phyloP scores from a whole-genome alignment of 768 basidiomycete genomes.

The Tulasnella calospora region DNA sequence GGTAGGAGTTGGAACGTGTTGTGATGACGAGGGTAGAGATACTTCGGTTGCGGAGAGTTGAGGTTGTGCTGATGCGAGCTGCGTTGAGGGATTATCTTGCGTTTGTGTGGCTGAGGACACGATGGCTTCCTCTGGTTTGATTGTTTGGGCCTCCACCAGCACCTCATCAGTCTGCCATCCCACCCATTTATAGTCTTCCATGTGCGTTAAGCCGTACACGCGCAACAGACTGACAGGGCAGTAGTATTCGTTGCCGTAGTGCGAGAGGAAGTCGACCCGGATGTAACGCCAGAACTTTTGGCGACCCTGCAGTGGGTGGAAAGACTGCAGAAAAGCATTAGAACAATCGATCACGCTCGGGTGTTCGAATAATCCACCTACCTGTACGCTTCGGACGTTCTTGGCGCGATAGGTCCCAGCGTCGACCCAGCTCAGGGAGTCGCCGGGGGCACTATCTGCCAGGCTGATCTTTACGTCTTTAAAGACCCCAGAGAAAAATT shows the following conservation, averaged over 20 bases:
- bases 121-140: not conserved
- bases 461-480: constrained; percentile 84
- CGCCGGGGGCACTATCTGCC: constrained; percentile 53
- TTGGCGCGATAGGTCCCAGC: constrained; percentile 78
- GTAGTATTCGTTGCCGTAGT: constrained; percentile 93
- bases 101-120: constrained; percentile 7
- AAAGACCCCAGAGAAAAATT: constrained; percentile 97
- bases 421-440: constrained; percentile 58
- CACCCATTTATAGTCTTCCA: constrained; percentile 95
- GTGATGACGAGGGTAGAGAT: not conserved
- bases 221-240: constrained; percentile 90
- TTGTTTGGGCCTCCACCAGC: not conserved
- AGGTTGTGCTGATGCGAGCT: not conserved
- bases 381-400: constrained; percentile 89
- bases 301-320: constrained; percentile 67
- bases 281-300: constrained; percentile 89
- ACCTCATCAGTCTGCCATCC: constrained; percentile 63
- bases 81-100: not conserved
- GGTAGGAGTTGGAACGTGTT: not conserved
- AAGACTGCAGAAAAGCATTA: constrained; percentile 47
- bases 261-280: constrained; percentile 86
- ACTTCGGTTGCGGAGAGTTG: not conserved
- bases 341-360: not conserved
- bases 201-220: constrained; percentile 92
- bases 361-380: constrained; percentile 39